Percentiles rank a stretch among this genome's conserved stretches.
Conservation (phyloP, 23 red algal species). For the Cyanidiococcus yangmingshanensis region DNA sequence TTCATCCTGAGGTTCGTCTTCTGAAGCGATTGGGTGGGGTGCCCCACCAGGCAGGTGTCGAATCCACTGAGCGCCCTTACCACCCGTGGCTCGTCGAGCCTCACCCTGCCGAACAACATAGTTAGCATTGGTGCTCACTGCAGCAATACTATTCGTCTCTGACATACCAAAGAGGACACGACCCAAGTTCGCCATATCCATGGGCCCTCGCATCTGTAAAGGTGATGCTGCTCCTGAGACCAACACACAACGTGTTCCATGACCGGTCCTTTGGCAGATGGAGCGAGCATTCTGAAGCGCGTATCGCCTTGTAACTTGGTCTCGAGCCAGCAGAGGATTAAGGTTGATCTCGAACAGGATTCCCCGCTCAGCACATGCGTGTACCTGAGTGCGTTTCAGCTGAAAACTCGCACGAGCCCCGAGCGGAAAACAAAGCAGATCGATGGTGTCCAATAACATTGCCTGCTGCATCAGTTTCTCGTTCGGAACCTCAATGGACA, state of each 20-base stretch:
- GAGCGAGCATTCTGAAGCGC: neutral
- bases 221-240: neutral
- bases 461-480: slow-evolving; percentile 14
- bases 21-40: no score
- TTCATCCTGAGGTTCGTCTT: no score
- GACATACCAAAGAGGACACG: slow-evolving; percentile 7
- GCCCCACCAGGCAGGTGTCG: no score
- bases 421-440: neutral
- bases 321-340: neutral
- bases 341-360: neutral
- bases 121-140: neutral
- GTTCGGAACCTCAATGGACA: neutral
- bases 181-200: neutral
- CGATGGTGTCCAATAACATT: neutral
- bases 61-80: neutral
- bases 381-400: neutral
- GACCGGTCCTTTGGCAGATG: neutral
- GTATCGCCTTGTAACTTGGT: neutral
- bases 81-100: slow-evolving; percentile 1
- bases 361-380: neutral
- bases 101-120: neutral
- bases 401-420: neutral
- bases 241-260: slow-evolving; percentile 4
- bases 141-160: neutral
- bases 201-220: slow-evolving; percentile 1